These are phyloP conservation scores for Pelargonium myrrhifolium DNA, from an alignment of 441 rosid species.

Conservation along the genomic window DNA sequence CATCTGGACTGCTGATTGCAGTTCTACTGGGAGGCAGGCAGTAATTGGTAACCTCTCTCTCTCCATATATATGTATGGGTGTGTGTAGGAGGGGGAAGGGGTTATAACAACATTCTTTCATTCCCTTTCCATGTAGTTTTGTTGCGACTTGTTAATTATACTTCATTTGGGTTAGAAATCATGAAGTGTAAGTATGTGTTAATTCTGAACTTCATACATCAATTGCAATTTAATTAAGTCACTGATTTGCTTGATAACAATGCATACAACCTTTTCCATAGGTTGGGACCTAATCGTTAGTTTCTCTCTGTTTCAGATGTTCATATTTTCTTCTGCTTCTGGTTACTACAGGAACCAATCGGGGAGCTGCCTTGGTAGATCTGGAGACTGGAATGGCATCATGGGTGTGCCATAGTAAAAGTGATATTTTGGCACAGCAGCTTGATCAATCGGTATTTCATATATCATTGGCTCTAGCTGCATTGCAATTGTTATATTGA, in stretches of 20 bases:
- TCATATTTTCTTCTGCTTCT: slow-evolving; percentile 10
- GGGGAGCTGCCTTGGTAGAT: slow-evolving; percentile 68
- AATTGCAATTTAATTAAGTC: too few relatives aligned
- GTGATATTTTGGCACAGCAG: slow-evolving; percentile 71
- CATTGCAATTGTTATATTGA: background rate
- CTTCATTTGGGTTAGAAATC: too few relatives aligned
- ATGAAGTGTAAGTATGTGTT: too few relatives aligned
- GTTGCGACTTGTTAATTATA: too few relatives aligned
- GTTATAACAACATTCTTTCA: too few relatives aligned
- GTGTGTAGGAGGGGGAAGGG: too few relatives aligned
- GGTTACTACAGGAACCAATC: slow-evolving; percentile 49
- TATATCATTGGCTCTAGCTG: slow-evolving; percentile 11
- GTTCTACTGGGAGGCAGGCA: slow-evolving; percentile 36
- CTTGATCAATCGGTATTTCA: slow-evolving; percentile 52
- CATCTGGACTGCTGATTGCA: slow-evolving; percentile 85
- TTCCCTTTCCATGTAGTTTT: too few relatives aligned
- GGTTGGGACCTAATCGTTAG: too few relatives aligned
- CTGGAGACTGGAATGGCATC: slow-evolving; percentile 51
- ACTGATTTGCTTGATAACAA: too few relatives aligned
- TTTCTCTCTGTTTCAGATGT: too few relatives aligned
- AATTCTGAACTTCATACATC: too few relatives aligned
- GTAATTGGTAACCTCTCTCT: slow-evolving; percentile 57
- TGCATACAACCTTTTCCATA: background rate
- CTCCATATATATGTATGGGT: too few relatives aligned
- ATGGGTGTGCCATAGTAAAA: slow-evolving; percentile 58